These are phyloP conservation scores for Smittium culicis DNA, from an alignment of 371 early-diverging fungal species.

Conservation along the genomic window DNA sequence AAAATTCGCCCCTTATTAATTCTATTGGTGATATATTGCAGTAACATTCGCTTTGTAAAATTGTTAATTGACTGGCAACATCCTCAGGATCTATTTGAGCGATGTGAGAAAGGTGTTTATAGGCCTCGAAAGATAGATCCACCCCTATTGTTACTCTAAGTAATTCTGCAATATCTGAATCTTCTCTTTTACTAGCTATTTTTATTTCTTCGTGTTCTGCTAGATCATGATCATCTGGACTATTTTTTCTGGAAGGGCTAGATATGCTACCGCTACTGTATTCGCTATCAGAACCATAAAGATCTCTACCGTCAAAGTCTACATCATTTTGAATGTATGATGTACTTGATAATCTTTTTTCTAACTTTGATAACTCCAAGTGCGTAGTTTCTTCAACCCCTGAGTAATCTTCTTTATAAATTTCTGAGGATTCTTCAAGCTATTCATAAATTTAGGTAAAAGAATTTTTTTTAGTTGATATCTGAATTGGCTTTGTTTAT, in stretches of 20 bases:
- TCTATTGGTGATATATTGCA: slow-evolving; percentile 30
- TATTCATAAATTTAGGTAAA: neutral
- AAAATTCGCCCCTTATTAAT: slow-evolving; percentile 31
- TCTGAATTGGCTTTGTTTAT: too few species aligned
- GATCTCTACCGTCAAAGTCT: neutral
- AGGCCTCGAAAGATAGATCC: slow-evolving; percentile 29
- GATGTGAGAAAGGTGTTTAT: slow-evolving; percentile 26
- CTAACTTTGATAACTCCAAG: slow-evolving; percentile 3
- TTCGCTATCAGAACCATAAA: slow-evolving; percentile 2
- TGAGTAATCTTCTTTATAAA: neutral
- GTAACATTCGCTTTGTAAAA: slow-evolving; percentile 32
- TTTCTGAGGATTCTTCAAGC: neutral
- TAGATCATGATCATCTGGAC: neutral
- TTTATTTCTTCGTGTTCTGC: neutral
- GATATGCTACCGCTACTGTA: neutral
- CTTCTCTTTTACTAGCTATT: slow-evolving; percentile 11
- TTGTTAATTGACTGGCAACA: slow-evolving; percentile 31
- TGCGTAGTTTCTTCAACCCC: neutral
- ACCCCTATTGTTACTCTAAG: slow-evolving; percentile 30
- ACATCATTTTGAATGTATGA: neutral
- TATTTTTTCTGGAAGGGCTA: neutral
- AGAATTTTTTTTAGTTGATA: too few species aligned
- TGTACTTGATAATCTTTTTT: slow-evolving; percentile 2
- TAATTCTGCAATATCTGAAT: slow-evolving; percentile 27
- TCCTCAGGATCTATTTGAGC: slow-evolving; percentile 25